Base-by-base conservation (phyloP, 257 asterid genomes). In the Fraxinus cuspidata region DNA sequence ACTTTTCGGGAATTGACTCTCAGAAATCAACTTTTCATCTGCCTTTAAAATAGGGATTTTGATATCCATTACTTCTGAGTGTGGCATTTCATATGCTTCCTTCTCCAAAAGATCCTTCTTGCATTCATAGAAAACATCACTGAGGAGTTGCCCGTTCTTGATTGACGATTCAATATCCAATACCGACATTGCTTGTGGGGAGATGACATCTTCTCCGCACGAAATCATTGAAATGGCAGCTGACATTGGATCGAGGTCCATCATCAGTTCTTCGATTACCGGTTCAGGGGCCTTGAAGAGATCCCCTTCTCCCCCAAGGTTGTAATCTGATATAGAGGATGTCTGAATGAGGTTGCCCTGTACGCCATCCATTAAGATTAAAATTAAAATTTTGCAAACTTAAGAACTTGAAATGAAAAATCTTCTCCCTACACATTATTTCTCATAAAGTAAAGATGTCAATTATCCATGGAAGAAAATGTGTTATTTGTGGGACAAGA, bases 51-150 rank as follows among this genome's bases (percentile, higher is more conserved):
- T 34, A 31, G 92, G 89, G 81, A 86, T 58, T 51, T 87, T 85
- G 82, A 87, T 81, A 64, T 83, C 89, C 51, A 91, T 84, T 38
- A 86, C 85, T 63, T 87, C 99, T 21, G 92, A 78, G 5, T 83
- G 78, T 0, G 97, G 89, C 3, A 86, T 83, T 51, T 86, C 94
- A 3, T 84, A 90, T 68, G 93, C 92, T 63, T 94, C 97, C 80
- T 91, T 91, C 2, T 89, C 99, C 86, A 94, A 75, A 37, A 94
- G 89, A 84, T 91, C 99, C 81, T 91, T 90, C 81, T 88, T 86
- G 92, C 99, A 94, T 72, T 91, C 97, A 40, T 92, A 92, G 79
- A 88, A 92, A 77, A 92, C 89, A 76, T 94, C 97, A 64, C 92
- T 92, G 51, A 94, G 85, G 58, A 94, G 89, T 67, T 87, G 94